Base-by-base conservation (phyloP, 768 basidiomycete species). In the Suillus subaureus region DNA sequence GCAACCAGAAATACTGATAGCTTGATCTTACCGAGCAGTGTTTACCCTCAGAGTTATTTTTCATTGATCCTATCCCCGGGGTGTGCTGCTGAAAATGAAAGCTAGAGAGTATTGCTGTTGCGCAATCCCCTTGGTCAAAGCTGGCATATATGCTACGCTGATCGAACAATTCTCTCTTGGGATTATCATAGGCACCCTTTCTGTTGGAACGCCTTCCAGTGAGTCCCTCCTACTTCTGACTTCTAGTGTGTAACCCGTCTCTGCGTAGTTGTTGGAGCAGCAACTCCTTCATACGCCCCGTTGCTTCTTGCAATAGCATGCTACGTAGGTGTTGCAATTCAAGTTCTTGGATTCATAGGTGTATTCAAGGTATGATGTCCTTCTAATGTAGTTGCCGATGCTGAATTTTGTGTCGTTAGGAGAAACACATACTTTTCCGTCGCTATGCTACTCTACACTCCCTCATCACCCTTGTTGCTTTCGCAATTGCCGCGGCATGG, bases 31-130 rank as follows among this genome's bases (percentile, higher is more conserved):
- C 26, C 9, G 26, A 55, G 33, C 21, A 55, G 18, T 31, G 21
- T 35, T 55, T 7, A n/a, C 12, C 21, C 4, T 54, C 35, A 26
- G 8, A 8, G 26, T 16, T 23, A 58, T 57, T 26, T 16, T 28
- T 40, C 26, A 7, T 28, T 28, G 21, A 26, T 16, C 15, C 18
- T 12, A 39, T 51, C 51, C 26, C 40, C 63, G n/a, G 47, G 8
- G 21, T n/a, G 60, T 54, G 45, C 37, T 33, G 35, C 33, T 60
- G 35, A 56, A 64, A 73, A 90, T 92, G 90, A 91, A 89, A 75
- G 79, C 89, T 61, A 86, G 93, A 80, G 89, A 94, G 58, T 96
- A 95, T 74, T 97, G 95, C 73, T 97, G 95, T 77, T 94, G 92
- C 72, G 96, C 96, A 52, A 90, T 98, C 66, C 96, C 96, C 11